Evolutionary conservation across 1,139 yeast genomes (phyloP).

Genomic region (Yamadazyma blattariae): DNA sequence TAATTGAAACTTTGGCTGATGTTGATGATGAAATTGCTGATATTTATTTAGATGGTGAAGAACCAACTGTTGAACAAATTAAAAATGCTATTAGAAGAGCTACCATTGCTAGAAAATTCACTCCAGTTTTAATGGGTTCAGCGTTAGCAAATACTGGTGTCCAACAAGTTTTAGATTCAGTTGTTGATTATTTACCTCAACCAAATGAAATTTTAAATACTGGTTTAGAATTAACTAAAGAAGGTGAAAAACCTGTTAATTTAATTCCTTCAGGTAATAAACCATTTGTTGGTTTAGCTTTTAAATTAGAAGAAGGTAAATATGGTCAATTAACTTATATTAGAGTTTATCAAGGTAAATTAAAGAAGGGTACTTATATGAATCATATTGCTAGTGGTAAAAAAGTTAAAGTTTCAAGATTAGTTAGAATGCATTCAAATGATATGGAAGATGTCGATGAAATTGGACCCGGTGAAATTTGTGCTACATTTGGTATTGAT

Average conservation of each 20-base stretch:
- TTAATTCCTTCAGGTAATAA: slow-evolving; percentile 69
- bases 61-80: slow-evolving; percentile 80
- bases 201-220: slow-evolving; percentile 91
- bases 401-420: slow-evolving; percentile 89
- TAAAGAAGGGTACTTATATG: slow-evolving; percentile 87
- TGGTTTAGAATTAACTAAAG: slow-evolving; percentile 68
- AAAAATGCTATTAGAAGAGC: slow-evolving; percentile 89
- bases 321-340: slow-evolving; percentile 96
- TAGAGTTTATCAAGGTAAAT: slow-evolving; percentile 94
- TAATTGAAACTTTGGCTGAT: slow-evolving; percentile 94
- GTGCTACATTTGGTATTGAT: slow-evolving; percentile 98
- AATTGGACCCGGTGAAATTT: slow-evolving; percentile 96
- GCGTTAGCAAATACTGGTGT: slow-evolving; percentile 95
- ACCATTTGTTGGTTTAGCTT: slow-evolving; percentile 95
- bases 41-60: slow-evolving; percentile 83
- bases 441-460: slow-evolving; percentile 98
- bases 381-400: slow-evolving; percentile 90
- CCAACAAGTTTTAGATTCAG: slow-evolving; percentile 94
- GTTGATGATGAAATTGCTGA: slow-evolving; percentile 98
- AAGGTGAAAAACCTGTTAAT: slow-evolving; percentile 60
- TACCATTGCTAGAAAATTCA: slow-evolving; percentile 93
- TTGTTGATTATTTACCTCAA: slow-evolving; percentile 91
- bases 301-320: slow-evolving; percentile 96
- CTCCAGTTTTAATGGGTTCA: slow-evolving; percentile 99
- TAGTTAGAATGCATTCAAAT: slow-evolving; percentile 97